Conservation (phyloP, 768 basidiomycete species). For the Suillus paluster region DNA sequence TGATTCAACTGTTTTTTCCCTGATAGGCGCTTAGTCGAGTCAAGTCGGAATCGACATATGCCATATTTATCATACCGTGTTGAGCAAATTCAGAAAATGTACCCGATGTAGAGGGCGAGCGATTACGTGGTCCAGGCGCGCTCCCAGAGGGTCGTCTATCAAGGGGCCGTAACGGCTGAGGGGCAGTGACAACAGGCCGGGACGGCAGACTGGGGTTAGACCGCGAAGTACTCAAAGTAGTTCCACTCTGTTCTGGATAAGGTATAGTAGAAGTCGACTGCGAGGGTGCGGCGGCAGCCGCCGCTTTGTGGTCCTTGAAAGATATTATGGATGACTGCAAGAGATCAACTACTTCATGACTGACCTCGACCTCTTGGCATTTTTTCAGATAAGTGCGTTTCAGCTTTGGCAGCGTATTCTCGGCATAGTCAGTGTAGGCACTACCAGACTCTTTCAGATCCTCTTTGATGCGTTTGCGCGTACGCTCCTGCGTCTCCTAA, state of each 20-base stretch:
- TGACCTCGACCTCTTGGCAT: conserved; percentile 86
- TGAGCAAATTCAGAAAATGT: conserved; percentile 88
- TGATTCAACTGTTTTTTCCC: conserved; percentile 89
- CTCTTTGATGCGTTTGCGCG: conserved; percentile 90
- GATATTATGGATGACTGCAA: conserved; percentile 9
- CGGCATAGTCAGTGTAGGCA: conserved; percentile 83
- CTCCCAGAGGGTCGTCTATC: conserved; percentile 75
- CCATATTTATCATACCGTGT: conserved; percentile 56
- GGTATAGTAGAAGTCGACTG: conserved; percentile 35
- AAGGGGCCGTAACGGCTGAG: conserved; percentile 75
- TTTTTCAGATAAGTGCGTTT: conserved; percentile 83
- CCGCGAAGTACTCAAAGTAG: conserved; percentile 43
- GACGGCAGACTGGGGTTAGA: conserved; percentile 51
- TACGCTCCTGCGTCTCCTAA: conserved; percentile 90
- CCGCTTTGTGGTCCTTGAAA: conserved; percentile 67
- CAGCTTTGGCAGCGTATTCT: conserved; percentile 77
- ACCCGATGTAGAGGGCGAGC: conserved; percentile 82
- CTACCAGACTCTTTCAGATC: conserved; percentile 80
- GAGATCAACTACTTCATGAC: conserved; percentile 15
- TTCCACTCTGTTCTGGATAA: conserved; percentile 34
- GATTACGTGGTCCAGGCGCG: conserved; percentile 56
- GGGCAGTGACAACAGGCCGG: conserved; percentile 63
- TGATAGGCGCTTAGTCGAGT: conserved; percentile 28
- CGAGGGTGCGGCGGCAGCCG: conserved; percentile 40
- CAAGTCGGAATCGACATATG: neutral